Conservation (phyloP, 352 stramenopile species). For the Globisporangium takayamanum region DNA sequence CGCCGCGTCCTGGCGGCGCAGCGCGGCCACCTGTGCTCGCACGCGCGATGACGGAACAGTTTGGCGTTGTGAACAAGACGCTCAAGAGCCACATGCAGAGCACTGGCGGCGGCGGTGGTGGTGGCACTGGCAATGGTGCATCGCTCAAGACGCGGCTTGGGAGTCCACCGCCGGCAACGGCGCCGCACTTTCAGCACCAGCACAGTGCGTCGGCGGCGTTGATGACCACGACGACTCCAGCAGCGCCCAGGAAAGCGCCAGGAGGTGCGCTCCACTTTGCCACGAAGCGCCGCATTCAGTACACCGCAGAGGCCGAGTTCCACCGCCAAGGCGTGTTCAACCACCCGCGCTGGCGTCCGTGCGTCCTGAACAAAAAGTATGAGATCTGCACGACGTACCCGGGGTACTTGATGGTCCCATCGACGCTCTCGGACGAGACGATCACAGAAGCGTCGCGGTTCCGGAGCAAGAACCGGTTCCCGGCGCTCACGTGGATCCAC, state of each 20-base stretch:
- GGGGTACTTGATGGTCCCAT: slow-evolving; percentile 61
- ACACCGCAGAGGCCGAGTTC: slow-evolving; percentile 59
- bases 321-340: slow-evolving; percentile 47
- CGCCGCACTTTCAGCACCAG: slow-evolving; percentile 35
- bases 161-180: neutral
- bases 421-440: slow-evolving; percentile 54
- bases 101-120: neutral
- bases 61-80: slow-evolving; percentile 12
- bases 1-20: slow-evolving; percentile 38
- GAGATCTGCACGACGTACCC: slow-evolving; percentile 71
- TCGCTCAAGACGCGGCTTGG: neutral
- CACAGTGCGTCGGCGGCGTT: slow-evolving; percentile 25
- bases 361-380: slow-evolving; percentile 58
- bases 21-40: slow-evolving; percentile 15
- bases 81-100: neutral
- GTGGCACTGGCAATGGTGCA: neutral
- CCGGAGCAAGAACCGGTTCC: slow-evolving; percentile 72
- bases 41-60: slow-evolving; percentile 25
- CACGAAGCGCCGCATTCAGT: slow-evolving; percentile 60
- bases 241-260: slow-evolving; percentile 2
- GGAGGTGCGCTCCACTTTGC: slow-evolving; percentile 22
- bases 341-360: slow-evolving; percentile 64
- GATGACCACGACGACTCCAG: slow-evolving; percentile 4
- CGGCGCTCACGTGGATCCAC: slow-evolving; percentile 88
- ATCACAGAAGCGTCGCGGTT: slow-evolving; percentile 61